Base-by-base conservation (phyloP, 371 early-diverging fungal species). In the Mucor irregularis region DNA sequence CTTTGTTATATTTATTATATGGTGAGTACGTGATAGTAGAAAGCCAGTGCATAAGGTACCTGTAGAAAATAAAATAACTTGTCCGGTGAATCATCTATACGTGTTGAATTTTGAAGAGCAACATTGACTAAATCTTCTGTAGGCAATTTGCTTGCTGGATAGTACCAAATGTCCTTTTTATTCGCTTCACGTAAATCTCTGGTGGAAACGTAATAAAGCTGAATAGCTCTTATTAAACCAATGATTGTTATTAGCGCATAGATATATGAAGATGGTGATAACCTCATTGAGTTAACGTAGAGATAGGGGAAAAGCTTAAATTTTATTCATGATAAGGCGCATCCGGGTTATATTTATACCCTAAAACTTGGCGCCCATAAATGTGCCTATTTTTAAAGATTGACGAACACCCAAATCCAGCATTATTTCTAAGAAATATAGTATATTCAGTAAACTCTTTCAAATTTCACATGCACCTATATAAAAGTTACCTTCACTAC, bases 371-470 rank as follows among this genome's bases (percentile, higher is more conserved):
- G 86, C 84, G 21, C 87, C 86, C 80, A 82, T 81, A 43, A 87
- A 73, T 38, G 86, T 71, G 10, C 81, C 84, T 17, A 87, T 84
- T 69, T 89, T 90, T 19, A 64, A 56, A 1, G 80, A 56, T 66
- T 90, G 90, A 17, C 88, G 62, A 9, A 89, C 81, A 17, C 89
- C 89, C n/a, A 89, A 56, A 57, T 90, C 90, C 28, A 80, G 46
- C 84, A 82, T 83, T 48, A 89, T 86, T 64, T 88, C 87, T 59
- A 53, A 5, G 19, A 1, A 16, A 25, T 14, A 17, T 26, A 10
- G 14, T 30, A 26, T 4, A 22, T 0, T 49, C 14, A 34, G 25
- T 22, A 14, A 39, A 7, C 39, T 30, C 1, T 33, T 6, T 30
- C 14, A 43, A 8, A 10, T 21, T 38, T 29, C 7, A 19, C 19